These are phyloP conservation scores for Thymus quinquecostatus DNA, from an alignment of 257 asterid genomes.

Conservation along the genomic window DNA sequence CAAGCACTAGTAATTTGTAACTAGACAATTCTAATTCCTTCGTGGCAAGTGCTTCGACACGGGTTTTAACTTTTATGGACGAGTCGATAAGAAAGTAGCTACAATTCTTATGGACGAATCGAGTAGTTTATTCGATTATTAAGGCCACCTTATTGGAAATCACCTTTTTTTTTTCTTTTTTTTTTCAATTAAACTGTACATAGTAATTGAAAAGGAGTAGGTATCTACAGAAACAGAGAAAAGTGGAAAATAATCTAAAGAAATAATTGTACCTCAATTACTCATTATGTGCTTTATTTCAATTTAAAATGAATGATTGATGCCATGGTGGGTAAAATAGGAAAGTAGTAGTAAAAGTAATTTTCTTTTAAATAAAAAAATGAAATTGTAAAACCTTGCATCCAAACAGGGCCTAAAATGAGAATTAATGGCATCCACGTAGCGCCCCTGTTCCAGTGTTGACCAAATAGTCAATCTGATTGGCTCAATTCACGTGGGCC, in stretches of 20 bases:
- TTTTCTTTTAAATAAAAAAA: no score
- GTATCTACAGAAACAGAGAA: neutral
- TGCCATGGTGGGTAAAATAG: neutral
- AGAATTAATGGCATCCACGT: slow-evolving; percentile 31
- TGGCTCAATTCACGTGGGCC: slow-evolving; percentile 39
- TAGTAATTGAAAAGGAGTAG: neutral
- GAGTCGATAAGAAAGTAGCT: neutral
- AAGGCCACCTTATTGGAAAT: no score
- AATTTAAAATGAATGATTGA: neutral
- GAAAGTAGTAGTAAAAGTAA: no score
- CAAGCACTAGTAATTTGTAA: no score
- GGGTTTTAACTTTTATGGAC: no score
- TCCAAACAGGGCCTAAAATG: neutral
- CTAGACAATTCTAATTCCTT: no score
- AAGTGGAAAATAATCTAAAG: neutral
- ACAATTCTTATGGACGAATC: no score
- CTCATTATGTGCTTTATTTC: neutral
- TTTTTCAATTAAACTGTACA: no score
- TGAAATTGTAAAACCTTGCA: neutral
- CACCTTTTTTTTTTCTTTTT: no score
- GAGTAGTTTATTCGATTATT: no score
- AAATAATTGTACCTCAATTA: neutral
- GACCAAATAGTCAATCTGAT: slow-evolving; percentile 46
- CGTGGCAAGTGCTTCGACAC: no score
- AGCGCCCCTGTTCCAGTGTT: slow-evolving; percentile 24